Conservation (phyloP, 2,329 filamentous ascomycete genomes). For the Lachnellula occidentalis region DNA sequence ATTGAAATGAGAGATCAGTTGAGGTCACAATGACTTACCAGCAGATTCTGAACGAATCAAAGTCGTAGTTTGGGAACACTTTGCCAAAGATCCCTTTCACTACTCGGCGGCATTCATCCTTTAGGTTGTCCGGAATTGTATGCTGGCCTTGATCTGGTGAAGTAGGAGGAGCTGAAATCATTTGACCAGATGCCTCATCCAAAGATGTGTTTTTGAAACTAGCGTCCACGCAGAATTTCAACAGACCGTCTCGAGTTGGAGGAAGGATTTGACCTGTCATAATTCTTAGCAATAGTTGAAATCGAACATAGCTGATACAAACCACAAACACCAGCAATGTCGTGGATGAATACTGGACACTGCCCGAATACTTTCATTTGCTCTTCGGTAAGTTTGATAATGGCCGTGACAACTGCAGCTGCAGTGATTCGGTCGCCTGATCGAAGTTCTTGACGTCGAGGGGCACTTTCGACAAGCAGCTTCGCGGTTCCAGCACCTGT, state of each 20-base stretch:
- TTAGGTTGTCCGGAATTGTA: slow-evolving; percentile 37
- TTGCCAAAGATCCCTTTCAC: slow-evolving; percentile 39
- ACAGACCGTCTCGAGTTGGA: slow-evolving; percentile 42
- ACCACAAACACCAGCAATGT: slow-evolving; percentile 38
- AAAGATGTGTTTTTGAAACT: slow-evolving; percentile 51
- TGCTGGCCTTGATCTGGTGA: slow-evolving; percentile 37
- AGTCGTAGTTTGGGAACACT: slow-evolving; percentile 34
- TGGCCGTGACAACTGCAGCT: slow-evolving; percentile 48
- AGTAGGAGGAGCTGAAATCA: slow-evolving; percentile 45
- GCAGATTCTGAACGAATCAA: slow-evolving; percentile 42
- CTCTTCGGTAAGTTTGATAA: slow-evolving; percentile 39
- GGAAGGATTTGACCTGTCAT: slow-evolving; percentile 33
- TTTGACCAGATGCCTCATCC: slow-evolving; percentile 42
- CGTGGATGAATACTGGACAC: slow-evolving; percentile 50
- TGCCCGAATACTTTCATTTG: slow-evolving; percentile 44
- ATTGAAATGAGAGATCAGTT: neutral
- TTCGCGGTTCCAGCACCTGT: slow-evolving; percentile 53
- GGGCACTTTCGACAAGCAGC: slow-evolving; percentile 47
- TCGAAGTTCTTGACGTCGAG: slow-evolving; percentile 45
- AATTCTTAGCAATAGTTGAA: neutral
- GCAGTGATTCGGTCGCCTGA: slow-evolving; percentile 49
- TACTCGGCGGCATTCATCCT: slow-evolving; percentile 37
- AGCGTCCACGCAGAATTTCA: slow-evolving; percentile 58
- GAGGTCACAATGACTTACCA: slow-evolving; percentile 33
- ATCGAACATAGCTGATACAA: neutral